Conservation (phyloP, 2,329 filamentous ascomycete genomes). For the Macroventuria anomochaeta region DNA sequence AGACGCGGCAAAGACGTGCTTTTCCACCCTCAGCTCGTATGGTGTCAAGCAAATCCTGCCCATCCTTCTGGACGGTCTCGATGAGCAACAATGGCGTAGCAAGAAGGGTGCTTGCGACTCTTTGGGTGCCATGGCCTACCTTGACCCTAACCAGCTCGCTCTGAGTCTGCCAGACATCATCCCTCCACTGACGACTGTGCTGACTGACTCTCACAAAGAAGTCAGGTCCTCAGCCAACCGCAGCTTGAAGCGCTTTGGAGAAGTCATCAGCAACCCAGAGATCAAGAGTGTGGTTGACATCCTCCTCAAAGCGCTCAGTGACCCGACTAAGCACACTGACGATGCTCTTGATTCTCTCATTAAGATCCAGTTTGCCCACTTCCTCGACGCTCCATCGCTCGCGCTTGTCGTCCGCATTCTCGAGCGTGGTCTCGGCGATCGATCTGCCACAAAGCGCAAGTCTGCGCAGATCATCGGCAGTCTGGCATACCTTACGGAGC, state of each 20-base stretch:
- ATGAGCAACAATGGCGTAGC: conserved; percentile 96
- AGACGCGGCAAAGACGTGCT: conserved; percentile 92
- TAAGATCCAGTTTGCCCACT: conserved; percentile 98
- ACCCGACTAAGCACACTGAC: conserved; percentile 96
- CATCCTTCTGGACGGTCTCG: conserved; percentile 86
- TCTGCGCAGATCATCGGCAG: conserved; percentile 97
- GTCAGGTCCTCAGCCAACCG: conserved; percentile 90
- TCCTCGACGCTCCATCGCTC: conserved; percentile 94
- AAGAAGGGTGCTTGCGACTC: conserved; percentile 98
- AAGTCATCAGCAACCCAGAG: conserved; percentile 97
- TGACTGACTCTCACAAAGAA: conserved; percentile 98
- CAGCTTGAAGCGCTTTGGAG: conserved; percentile 95
- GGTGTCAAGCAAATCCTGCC: conserved; percentile 95
- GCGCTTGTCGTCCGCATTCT: conserved; percentile 94
- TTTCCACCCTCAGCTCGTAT: conserved; percentile 90
- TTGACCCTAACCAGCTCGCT: conserved; percentile 93
- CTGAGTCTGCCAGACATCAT: conserved; percentile 95
- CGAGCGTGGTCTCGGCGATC: conserved; percentile 86
- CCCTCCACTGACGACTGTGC: conserved; percentile 87
- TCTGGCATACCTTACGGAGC: conserved; percentile 93
- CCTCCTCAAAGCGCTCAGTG: conserved; percentile 93
- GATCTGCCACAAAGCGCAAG: conserved; percentile 95
- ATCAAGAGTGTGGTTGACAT: conserved; percentile 92
- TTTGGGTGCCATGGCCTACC: conserved; percentile 96
- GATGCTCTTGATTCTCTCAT: conserved; percentile 92